Evolutionary conservation across 257 asterid species (phyloP).

Genomic region (Ocimum tenuiflorum): DNA sequence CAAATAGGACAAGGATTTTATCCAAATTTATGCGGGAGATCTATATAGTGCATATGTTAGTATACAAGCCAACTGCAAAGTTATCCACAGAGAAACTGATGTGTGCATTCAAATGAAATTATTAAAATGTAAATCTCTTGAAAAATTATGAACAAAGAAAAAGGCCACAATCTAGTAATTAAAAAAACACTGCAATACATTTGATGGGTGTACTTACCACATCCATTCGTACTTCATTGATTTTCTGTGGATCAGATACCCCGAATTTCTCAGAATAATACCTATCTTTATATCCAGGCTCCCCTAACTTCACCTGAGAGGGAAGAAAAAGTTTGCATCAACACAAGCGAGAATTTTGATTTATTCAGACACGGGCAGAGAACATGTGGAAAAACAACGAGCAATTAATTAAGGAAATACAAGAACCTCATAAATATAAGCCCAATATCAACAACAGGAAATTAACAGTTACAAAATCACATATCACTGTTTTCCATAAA

Average conservation of each 20-base stretch:
- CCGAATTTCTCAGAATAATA: constrained; percentile 87
- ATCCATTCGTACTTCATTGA: constrained; percentile 62
- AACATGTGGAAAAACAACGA: not conserved
- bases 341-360: not conserved
- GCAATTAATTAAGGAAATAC: not conserved
- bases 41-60: not conserved
- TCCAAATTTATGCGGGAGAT: constrained; percentile 3
- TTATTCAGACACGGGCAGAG: constrained; percentile 5
- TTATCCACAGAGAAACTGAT: not conserved
- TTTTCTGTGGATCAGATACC: constrained; percentile 46
- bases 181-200: constrained; percentile 7
- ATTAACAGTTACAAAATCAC: not conserved
- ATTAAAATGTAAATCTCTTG: not conserved
- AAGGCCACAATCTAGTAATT: constrained; percentile 8
- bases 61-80: not conserved
- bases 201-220: constrained; percentile 48
- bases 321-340: not conserved
- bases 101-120: not conserved
- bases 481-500: not conserved
- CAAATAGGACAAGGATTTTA: not conserved
- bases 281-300: constrained; percentile 94
- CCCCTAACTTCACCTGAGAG: constrained; percentile 79
- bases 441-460: not conserved
- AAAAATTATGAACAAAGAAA: not conserved
- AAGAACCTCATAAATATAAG: not conserved